Percentiles rank a stretch among this genome's conserved stretches.
These are phyloP conservation scores for Backusella circina DNA, from an alignment of 192 early-diverging fungal genomes.

Conservation along the genomic window DNA sequence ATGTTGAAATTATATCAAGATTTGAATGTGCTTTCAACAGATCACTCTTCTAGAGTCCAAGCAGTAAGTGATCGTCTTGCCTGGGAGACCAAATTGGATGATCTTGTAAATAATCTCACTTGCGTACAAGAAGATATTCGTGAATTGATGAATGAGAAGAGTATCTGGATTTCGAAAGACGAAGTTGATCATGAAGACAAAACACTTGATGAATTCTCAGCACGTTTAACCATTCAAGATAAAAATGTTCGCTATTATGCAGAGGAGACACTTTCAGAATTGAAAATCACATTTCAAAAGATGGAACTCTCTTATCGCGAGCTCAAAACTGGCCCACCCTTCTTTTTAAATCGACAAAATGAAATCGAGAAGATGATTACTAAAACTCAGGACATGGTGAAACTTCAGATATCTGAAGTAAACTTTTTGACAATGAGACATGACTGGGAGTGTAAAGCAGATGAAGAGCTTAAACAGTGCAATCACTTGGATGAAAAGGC, in stretches of 20 bases:
- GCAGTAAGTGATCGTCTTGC: background rate
- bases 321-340: background rate
- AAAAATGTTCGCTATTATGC: background rate
- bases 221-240: background rate
- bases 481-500: background rate
- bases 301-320: background rate
- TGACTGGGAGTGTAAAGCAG: constrained; percentile 7
- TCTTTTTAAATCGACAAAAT: background rate
- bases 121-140: background rate
- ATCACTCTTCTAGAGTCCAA: background rate
- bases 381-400: background rate
- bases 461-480: background rate
- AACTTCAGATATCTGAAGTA: background rate
- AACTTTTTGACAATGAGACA: background rate
- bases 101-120: background rate
- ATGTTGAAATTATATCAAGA: background rate
- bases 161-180: constrained; percentile 9
- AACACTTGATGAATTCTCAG: background rate
- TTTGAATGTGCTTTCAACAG: background rate
- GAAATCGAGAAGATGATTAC: background rate
- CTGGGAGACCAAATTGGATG: background rate
- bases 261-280: background rate
- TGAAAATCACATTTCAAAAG: background rate
- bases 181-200: background rate
- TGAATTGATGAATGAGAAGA: constrained; percentile 18